Evolutionary conservation across 352 stramenopile species (phyloP).

Genomic region (Globisporangium spinosum): DNA sequence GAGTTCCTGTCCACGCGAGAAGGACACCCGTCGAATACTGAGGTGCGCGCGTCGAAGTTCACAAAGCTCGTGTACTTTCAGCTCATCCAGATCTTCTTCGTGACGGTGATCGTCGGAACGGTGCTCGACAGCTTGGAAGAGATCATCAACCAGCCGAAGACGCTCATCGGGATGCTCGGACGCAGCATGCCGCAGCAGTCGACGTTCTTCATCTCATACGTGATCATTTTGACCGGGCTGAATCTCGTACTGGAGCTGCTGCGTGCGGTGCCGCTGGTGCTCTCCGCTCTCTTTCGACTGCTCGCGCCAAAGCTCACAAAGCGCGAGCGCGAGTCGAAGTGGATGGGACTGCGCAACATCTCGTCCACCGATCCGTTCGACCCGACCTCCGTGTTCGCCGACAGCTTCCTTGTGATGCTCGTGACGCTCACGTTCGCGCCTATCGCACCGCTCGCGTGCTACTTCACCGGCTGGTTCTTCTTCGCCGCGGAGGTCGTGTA

Average conservation of each 20-base stretch:
- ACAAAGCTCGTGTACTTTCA: conserved; percentile 82
- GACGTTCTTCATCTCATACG: conserved; percentile 84
- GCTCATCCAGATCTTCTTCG: conserved; percentile 81
- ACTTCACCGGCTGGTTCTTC: conserved; percentile 76
- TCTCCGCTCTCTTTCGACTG: conserved; percentile 47
- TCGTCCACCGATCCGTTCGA: conserved; percentile 55
- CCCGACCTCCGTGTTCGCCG: conserved; percentile 49
- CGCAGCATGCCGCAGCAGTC: conserved; percentile 75
- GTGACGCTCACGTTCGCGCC: conserved; percentile 75
- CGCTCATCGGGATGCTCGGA: conserved; percentile 65
- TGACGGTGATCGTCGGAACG: conserved; percentile 71
- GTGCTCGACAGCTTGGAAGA: conserved; percentile 71
- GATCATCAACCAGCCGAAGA: conserved; percentile 70
- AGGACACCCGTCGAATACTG: conserved; percentile 62
- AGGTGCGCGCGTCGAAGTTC: conserved; percentile 62
- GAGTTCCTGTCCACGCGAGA: conserved; percentile 59
- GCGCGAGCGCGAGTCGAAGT: conserved; percentile 47
- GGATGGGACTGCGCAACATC: conserved; percentile 54
- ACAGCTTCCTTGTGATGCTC: conserved; percentile 66
- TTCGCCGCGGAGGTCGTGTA: conserved; percentile 64
- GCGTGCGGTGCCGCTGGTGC: conserved; percentile 45
- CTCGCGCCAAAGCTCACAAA: conserved; percentile 60
- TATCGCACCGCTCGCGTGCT: conserved; percentile 75
- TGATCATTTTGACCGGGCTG: conserved; percentile 67
- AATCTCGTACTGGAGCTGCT: conserved; percentile 59